phyloP scores from a whole-genome alignment of 305 asterid genomes.

The Fraxinus sp. region DNA sequence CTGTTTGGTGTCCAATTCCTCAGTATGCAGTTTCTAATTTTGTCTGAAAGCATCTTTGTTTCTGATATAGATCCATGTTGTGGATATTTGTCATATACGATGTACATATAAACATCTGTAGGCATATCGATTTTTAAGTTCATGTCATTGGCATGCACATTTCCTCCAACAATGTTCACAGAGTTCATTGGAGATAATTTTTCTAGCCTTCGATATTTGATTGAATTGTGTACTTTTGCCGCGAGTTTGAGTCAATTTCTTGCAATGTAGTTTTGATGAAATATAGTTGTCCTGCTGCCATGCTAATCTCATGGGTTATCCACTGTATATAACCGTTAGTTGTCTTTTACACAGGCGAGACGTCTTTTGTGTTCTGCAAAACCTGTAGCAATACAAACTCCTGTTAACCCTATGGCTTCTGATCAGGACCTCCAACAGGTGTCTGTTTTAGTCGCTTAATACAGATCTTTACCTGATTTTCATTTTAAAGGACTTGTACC shows the following conservation, averaged over 20 bases:
- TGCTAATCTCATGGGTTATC: not conserved
- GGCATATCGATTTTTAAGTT: not conserved
- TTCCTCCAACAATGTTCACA: not conserved
- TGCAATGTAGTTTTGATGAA: conserved; percentile 8
- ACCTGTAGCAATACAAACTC: conserved; percentile 85
- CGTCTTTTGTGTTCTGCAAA: conserved; percentile 90
- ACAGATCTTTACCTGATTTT: conserved; percentile 7
- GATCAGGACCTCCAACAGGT: conserved; percentile 99
- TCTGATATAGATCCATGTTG: conserved; percentile 1
- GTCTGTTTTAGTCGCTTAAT: conserved; percentile 25
- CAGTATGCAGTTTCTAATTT: not conserved
- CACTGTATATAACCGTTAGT: conserved; percentile 18
- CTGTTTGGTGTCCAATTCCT: not conserved
- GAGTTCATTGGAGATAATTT: conserved; percentile 5
- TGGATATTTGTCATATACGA: not conserved
- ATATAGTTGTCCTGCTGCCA: not conserved
- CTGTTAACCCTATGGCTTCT: conserved; percentile 83
- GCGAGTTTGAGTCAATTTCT: not conserved
- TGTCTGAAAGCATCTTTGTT: not conserved
- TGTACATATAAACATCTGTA: not conserved
- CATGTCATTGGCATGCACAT: not conserved
- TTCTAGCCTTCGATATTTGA: conserved; percentile 3
- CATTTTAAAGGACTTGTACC: conserved; percentile 9
- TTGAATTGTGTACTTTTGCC: conserved; percentile 14
- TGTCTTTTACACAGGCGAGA: conserved; percentile 60